Evolutionary conservation across 164 flowering plant species (phyloP), one percentile per base, ranked within the genome.

Genomic region (Chloranthus sessilifolius): DNA sequence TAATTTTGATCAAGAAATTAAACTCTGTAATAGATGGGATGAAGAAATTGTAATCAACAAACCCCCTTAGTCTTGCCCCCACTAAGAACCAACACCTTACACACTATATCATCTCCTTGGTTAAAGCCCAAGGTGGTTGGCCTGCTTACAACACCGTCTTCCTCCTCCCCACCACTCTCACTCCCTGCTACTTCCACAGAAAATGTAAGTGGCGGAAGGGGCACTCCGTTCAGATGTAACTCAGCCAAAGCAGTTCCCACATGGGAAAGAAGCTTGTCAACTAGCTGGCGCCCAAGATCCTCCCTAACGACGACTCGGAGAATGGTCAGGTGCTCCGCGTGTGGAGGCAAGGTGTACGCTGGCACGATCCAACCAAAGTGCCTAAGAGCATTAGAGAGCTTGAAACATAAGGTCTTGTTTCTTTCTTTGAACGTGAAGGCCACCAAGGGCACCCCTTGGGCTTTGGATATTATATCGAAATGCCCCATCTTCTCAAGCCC

Each of bases 341-440:
- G 28, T 8, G 66, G 26, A 4, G 66, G 60, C 60, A 62, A 55
- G 7, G 55, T 62, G 52, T 62, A 62, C 21, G 69, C 69, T 11
- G 64, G 64, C 11, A 65, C 63, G 25, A 65, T 59, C 64, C 64
- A 65, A 20, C 69, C 69, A 28, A 47, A 38, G 52, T 54, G 29
- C 38, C 69, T 42, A 37, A 65, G 45, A 51, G 62, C 62, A 49
- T 59, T 59, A 15, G 69, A 65, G 5, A 65, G 34, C 27, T 50
- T 45, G 37, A 54, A 54, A n/a, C 58, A 53, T 23, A 58, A 40
- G 59, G 43, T 43, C 20, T 36, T 43, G 44, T 48, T 24, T 36
- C 43, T 51, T 47, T 55, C 60, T 50, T 65, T 65, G 56, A 65
- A 55, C 9, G 64, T 42, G 58, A 65, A 65, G 27, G 69, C 69